phyloP scores from a whole-genome alignment of 805 yeast genomes.

The Candida koratica region DNA sequence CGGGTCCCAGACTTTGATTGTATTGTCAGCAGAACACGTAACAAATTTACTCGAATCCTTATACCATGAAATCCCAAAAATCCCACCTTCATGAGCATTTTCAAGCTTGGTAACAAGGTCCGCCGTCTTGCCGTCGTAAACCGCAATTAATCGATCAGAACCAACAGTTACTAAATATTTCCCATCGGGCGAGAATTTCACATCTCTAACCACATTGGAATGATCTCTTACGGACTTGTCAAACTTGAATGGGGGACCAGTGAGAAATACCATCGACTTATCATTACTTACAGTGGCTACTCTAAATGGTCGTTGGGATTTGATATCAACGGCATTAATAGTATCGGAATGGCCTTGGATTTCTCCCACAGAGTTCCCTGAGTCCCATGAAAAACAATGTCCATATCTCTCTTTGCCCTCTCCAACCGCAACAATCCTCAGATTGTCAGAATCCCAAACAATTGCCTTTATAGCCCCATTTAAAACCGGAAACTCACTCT shows the following conservation, averaged over 20 bases:
- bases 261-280: slow-evolving; percentile 73
- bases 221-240: slow-evolving; percentile 71
- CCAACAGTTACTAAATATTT: slow-evolving; percentile 73
- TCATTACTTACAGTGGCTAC: slow-evolving; percentile 94
- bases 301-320: slow-evolving; percentile 83
- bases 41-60: slow-evolving; percentile 54
- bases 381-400: slow-evolving; percentile 87
- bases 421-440: slow-evolving; percentile 89
- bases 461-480: slow-evolving; percentile 78
- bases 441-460: slow-evolving; percentile 88
- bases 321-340: slow-evolving; percentile 79
- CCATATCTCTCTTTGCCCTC: slow-evolving; percentile 90
- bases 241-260: slow-evolving; percentile 94
- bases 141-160: slow-evolving; percentile 68
- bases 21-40: slow-evolving; percentile 80
- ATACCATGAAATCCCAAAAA: slow-evolving; percentile 74
- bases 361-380: slow-evolving; percentile 97
- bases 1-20: slow-evolving; percentile 63
- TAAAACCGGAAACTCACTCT: slow-evolving; percentile 77
- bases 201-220: slow-evolving; percentile 74
- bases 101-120: slow-evolving; percentile 55
- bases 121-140: slow-evolving; percentile 88
- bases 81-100: slow-evolving; percentile 69
- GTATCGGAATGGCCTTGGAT: slow-evolving; percentile 86
- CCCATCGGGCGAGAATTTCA: slow-evolving; percentile 80